Evolutionary conservation across 2,329 filamentous ascomycete genomes (phyloP), one percentile per base, ranked within the genome.

Genomic region (Plectosphaerella sp.): DNA sequence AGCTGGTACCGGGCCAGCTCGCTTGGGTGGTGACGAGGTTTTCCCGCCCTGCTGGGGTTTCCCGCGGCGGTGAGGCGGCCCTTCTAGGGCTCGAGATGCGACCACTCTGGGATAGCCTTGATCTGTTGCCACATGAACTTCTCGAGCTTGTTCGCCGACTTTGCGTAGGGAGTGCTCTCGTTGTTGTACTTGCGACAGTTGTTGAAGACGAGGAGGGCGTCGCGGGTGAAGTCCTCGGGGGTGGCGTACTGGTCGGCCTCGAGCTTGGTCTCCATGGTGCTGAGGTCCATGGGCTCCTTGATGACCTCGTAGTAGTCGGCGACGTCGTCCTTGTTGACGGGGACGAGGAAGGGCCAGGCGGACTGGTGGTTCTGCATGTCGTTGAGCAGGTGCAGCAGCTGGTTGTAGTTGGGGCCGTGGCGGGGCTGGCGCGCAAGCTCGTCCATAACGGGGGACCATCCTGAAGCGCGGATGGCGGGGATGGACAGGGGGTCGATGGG

Each of bases 261-360:
- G 57, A 97, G 87, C 71, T 96, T 96, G 60, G 84, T 85, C 70
- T 97, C 94, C 93, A 99, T 97, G 18, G 92, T 97, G 47, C 83
- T 87, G 47, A 97, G 77, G 66, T 97, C 94, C 94, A 99, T 99
- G 36, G 94, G 94, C 68, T 96, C 89, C 66, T 92, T 92, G 75
- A 99, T 99, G 55, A 97, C 92, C 54, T 96, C 91, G 75, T 97
- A 97, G 73, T 99, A 99, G 68, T 99, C 94, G n/a, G 91, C 86
- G 0, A 99, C 94, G 59, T 97, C 94, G 62, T 99, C 94, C 59
- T 88, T 86, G 67, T 95, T 97, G 59, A 99, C 94, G 1, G 94
- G 93, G 24, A 91, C 83, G 33, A 94, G 80, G 76, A 99, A 99
- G 0, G 94, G 94, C 94, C 94, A 99, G 0, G 91, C 89, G 8